These are phyloP conservation scores for Podaxis sp. DNA, from an alignment of 768 basidiomycete genomes.

Conservation along the genomic window DNA sequence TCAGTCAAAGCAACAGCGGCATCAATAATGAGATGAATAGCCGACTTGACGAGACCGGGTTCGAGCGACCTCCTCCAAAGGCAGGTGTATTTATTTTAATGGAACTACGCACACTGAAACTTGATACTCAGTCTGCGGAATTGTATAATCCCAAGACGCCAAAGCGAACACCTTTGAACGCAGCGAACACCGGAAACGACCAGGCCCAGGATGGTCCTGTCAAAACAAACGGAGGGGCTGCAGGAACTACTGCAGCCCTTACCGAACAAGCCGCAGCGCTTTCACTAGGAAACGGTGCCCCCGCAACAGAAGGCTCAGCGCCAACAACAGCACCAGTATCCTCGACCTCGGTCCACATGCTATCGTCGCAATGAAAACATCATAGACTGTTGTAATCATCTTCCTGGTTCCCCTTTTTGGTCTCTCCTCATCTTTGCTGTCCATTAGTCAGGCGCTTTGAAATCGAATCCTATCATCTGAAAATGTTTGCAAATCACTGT, in stretches of 20 bases:
- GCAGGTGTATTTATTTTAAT: slow-evolving; percentile 20
- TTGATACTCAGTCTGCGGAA: slow-evolving; percentile 25
- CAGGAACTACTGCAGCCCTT: slow-evolving; percentile 30
- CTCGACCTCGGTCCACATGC: not conserved
- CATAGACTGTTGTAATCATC: not conserved
- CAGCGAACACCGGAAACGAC: slow-evolving; percentile 22
- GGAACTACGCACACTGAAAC: not conserved
- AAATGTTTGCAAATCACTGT: not conserved
- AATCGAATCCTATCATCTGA: slow-evolving; percentile 1
- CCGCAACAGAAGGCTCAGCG: not conserved
- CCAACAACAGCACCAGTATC: not conserved
- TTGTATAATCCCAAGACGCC: slow-evolving; percentile 34
- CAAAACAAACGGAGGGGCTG: slow-evolving; percentile 18
- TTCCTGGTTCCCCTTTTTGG: not conserved
- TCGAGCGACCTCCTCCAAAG: slow-evolving; percentile 49
- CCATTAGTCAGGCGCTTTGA: slow-evolving; percentile 3
- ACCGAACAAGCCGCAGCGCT: slow-evolving; percentile 35
- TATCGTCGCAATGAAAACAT: not conserved
- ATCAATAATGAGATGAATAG: slow-evolving; percentile 20
- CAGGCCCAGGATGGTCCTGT: slow-evolving; percentile 23
- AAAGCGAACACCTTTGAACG: slow-evolving; percentile 23
- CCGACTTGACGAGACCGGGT: slow-evolving; percentile 43
- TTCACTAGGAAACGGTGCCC: slow-evolving; percentile 23
- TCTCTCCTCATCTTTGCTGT: slow-evolving; percentile 1
- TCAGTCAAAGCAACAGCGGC: slow-evolving; percentile 35